Evolutionary conservation across 2,329 filamentous ascomycete genomes (phyloP), one percentile per base, ranked within the genome.

Genomic region (Fusarium sulawesiense): DNA sequence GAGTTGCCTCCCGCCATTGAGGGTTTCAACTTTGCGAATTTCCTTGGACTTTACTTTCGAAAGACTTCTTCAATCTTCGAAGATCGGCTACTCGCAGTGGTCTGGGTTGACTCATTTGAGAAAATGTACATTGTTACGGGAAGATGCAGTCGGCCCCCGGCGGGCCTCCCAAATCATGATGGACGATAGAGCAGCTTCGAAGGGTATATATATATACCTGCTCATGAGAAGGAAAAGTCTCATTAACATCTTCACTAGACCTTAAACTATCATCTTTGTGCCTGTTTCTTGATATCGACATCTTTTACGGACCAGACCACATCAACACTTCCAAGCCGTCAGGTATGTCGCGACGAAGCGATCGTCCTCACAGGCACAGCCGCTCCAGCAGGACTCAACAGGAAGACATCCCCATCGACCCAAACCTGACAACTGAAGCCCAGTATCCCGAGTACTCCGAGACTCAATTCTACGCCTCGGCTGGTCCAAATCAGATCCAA

Each of bases 401-500:
- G 12, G 66, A 66, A 8, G 60, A 73, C 6, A 58, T 63, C 3
- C 59, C 59, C 14, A 49, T 71, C 13, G 68, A 73, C 4, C 55
- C 71, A 9, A 51, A 16, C 12, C 45, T 68, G 9, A 25, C 7
- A 4, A 10, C 21, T 3, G 61, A 49, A 25, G 2, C 34, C 2
- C 5, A 30, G 16, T 70, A 45, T 45, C n/a, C 21, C 5, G 46
- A 16, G 6, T 49, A 64, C 1, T 25, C 37, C 16, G 42, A 63
- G 20, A 14, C 50, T 4, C 49, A 58, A 1, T 21, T 14, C 11
- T 55, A 47, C 45, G 16, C 14, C 11, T 65, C 67, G 40, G 64
- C 51, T 47, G 53, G 53, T 62, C 68, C 73, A 67, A 59, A 48
- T 72, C 61, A 73, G 41, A 60, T 54, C 59, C 70, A 64, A 11